These are phyloP conservation scores for Apiospora sp. DNA, from an alignment of 2,329 filamentous ascomycete genomes.

Conservation along the genomic window DNA sequence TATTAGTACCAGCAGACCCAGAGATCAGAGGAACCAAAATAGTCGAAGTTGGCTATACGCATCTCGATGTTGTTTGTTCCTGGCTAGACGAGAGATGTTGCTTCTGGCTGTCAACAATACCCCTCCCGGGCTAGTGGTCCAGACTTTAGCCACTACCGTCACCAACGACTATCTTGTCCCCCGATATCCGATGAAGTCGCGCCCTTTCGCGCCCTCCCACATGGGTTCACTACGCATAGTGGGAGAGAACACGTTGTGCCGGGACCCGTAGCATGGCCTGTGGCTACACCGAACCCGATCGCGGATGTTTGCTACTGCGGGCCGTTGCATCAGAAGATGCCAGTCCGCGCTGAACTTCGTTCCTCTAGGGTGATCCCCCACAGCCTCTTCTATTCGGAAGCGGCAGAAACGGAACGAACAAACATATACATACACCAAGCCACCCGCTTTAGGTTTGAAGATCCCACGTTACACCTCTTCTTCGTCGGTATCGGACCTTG, in stretches of 20 bases:
- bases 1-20: background rate
- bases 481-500: background rate
- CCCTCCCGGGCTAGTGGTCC: background rate
- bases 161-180: background rate
- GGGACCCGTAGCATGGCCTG: background rate
- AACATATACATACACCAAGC: background rate
- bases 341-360: background rate
- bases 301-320: background rate
- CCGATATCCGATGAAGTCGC: background rate
- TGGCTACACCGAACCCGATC: background rate
- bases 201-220: background rate
- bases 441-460: background rate
- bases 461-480: background rate
- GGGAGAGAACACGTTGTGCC: background rate
- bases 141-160: background rate
- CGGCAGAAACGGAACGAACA: background rate
- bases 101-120: background rate
- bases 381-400: background rate
- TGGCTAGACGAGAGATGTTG: background rate
- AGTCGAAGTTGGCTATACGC: background rate
- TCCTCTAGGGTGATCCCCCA: background rate
- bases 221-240: background rate
- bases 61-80: slow-evolving; percentile 3
- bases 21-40: background rate
- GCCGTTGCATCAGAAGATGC: slow-evolving; percentile 7